Evolutionary conservation across 2,329 filamentous ascomycete species (phyloP).

Genomic region (Fusarium irregulare): DNA sequence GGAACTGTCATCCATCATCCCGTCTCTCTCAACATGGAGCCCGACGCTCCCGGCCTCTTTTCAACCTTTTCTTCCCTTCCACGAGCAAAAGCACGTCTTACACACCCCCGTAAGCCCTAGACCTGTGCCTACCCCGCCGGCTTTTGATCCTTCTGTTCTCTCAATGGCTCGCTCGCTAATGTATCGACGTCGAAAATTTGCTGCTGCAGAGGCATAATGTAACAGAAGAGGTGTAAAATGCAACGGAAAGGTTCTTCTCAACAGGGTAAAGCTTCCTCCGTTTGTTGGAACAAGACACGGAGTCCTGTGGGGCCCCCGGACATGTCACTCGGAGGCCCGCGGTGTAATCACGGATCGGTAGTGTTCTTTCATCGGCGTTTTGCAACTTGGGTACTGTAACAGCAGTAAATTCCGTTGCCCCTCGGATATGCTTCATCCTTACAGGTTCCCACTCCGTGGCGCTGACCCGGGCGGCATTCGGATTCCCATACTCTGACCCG

Average conservation of each 20-base stretch:
- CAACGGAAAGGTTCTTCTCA: neutral
- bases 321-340: constrained; percentile 12
- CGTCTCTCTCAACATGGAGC: constrained; percentile 16
- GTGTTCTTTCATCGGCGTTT: neutral
- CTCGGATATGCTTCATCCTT: constrained; percentile 15
- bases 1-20: constrained; percentile 37
- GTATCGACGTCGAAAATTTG: constrained; percentile 5
- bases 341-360: constrained; percentile 22
- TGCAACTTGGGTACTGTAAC: neutral
- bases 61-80: neutral
- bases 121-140: constrained; percentile 27
- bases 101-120: constrained; percentile 46
- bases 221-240: neutral
- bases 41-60: constrained; percentile 19
- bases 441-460: constrained; percentile 51
- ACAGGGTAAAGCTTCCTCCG: neutral
- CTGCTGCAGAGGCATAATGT: constrained; percentile 9
- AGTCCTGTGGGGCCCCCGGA: constrained; percentile 7
- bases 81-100: neutral
- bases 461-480: constrained; percentile 64
- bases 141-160: constrained; percentile 6
- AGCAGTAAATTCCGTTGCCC: neutral
- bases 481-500: constrained; percentile 58
- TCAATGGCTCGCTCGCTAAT: constrained; percentile 15
- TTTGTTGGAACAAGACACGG: neutral